Evolutionary conservation across 164 flowering plant genomes (phyloP), one percentile per base, ranked within the genome.

Genomic region (Hamamelis virginiana): DNA sequence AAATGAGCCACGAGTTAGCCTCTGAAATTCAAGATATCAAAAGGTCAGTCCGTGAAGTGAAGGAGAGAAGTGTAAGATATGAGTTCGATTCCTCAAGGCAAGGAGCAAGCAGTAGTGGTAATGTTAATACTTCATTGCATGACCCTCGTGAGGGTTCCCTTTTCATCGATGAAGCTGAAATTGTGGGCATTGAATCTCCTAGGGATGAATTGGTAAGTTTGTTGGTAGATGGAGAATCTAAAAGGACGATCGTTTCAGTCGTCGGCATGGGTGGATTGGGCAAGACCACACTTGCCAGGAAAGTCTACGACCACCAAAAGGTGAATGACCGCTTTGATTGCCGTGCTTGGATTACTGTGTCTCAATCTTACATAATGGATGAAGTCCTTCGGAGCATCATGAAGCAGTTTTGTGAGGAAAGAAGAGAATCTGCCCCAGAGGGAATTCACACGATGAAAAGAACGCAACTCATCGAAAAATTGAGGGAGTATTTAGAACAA

Each of bases 261-360:
- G 78, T 76, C 4, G 84, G 82, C 1, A 79, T 76, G 84, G 84
- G 80, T 0, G 84, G 84, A 8, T 23, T 76, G 1, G 84, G 84
- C 19, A 81, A 81, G 67, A 78, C 84, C 0, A 67, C 75, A 8
- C 74, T 81, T 10, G 79, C 56, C 3, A 74, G 67, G 62, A 74
- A 74, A 60, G 80, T 78, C 1, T 78, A 62, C 25, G 70, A 69
- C 1, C 52, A 59, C 26, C 47, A n/a, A 25, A 3, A 9, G 0
- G 28, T 71, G 9, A 70, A 23, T 44, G 26, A 46, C 8, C 9
- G 47, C 19, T 81, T 81, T 28, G 69, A 78, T 16, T 50, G 64
- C 41, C 60, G 38, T 33, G 76, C 81, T 33, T 81, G 81, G 81
- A 70, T 81, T 16, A 66, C 73, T 1, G 72, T 81, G 2, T 81